These are phyloP conservation scores for Apiospora arundinis DNA, from an alignment of 2,329 filamentous ascomycete species.

Conservation along the genomic window DNA sequence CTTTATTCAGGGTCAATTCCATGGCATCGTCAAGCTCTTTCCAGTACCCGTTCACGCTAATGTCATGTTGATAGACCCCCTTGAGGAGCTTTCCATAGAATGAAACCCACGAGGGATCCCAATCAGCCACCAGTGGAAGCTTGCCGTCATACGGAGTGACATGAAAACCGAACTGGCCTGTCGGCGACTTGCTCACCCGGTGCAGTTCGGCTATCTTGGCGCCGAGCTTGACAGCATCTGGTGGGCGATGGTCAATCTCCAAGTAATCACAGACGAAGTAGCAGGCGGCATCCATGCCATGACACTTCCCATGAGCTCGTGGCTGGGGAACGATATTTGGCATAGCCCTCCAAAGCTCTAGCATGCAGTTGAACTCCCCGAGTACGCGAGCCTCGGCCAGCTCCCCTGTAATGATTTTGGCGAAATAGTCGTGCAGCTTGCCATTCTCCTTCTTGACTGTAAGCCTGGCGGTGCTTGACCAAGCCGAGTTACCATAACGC, in stretches of 20 bases:
- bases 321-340: constrained; percentile 26
- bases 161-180: constrained; percentile 31
- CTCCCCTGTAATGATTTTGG: constrained; percentile 16
- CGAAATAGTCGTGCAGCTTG: neutral
- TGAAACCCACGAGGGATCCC: constrained; percentile 26
- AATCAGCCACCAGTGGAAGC: constrained; percentile 24
- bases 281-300: constrained; percentile 14
- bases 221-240: constrained; percentile 29
- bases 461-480: neutral
- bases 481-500: neutral
- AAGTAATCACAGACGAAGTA: constrained; percentile 32
- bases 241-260: constrained; percentile 24
- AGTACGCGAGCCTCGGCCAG: constrained; percentile 27
- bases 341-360: constrained; percentile 27
- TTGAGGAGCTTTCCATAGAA: constrained; percentile 33
- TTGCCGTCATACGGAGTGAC: constrained; percentile 30
- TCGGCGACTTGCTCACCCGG: constrained; percentile 31
- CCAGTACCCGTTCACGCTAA: constrained; percentile 32
- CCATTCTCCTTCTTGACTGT: neutral
- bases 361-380: constrained; percentile 27
- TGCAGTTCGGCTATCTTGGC: constrained; percentile 33
- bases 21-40: constrained; percentile 31
- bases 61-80: constrained; percentile 32
- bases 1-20: constrained; percentile 23
- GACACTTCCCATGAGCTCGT: constrained; percentile 11